These are phyloP conservation scores for Flaveria trinervia DNA, from an alignment of 129 eudicot species.

Conservation along the genomic window DNA sequence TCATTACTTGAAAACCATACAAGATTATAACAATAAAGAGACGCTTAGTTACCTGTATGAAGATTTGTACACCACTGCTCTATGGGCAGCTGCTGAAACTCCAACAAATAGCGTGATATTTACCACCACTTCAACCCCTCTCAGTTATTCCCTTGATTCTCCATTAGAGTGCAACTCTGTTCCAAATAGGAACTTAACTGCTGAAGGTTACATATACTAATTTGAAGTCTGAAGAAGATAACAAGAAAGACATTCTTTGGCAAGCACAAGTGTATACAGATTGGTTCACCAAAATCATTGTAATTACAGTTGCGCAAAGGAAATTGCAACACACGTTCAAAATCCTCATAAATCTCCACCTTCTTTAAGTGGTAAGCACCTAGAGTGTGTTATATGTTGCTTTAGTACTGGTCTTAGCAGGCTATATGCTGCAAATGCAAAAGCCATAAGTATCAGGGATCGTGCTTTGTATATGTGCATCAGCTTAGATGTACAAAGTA, in stretches of 20 bases:
- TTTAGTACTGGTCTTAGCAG: slow-evolving; percentile 36
- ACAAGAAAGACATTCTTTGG: slow-evolving; percentile 35
- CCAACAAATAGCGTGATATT: slow-evolving; percentile 76
- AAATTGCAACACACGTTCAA: slow-evolving; percentile 35
- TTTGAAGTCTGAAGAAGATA: slow-evolving; percentile 12
- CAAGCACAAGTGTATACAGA: slow-evolving; percentile 72
- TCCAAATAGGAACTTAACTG: neutral
- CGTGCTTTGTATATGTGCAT: slow-evolving; percentile 11
- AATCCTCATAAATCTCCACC: slow-evolving; percentile 36
- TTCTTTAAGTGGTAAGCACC: slow-evolving; percentile 40
- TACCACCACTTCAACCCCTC: slow-evolving; percentile 49
- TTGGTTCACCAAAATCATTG: slow-evolving; percentile 91
- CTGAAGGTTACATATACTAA: slow-evolving; percentile 3
- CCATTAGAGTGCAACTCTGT: slow-evolving; percentile 51
- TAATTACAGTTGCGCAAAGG: slow-evolving; percentile 71
- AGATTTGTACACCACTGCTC: slow-evolving; percentile 1
- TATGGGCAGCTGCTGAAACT: slow-evolving; percentile 43
- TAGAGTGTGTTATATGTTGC: slow-evolving; percentile 31
- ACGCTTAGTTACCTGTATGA: neutral
- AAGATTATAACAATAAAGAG: neutral
- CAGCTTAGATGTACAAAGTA: slow-evolving; percentile 6
- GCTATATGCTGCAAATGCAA: slow-evolving; percentile 32
- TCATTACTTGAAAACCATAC: neutral
- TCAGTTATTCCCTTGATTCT: slow-evolving; percentile 70
- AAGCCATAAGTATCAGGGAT: slow-evolving; percentile 18